Conservation (phyloP, 2,329 filamentous ascomycete species). For the Torrubiella hemipterigena region DNA sequence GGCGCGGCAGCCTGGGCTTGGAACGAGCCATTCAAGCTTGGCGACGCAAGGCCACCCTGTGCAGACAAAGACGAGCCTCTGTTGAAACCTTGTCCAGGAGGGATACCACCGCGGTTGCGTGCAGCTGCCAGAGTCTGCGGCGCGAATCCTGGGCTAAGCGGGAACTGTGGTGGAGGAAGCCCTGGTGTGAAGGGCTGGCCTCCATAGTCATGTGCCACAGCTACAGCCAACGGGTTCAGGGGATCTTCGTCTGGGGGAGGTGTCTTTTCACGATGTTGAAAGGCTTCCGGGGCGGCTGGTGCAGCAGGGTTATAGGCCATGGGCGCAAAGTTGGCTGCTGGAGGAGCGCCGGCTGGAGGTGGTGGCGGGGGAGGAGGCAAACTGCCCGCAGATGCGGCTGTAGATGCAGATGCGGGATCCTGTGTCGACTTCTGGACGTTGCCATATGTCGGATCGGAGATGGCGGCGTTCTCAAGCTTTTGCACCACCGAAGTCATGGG, state of each 20-base stretch:
- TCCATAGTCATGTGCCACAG: slow-evolving; percentile 44
- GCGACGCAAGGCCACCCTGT: slow-evolving; percentile 23
- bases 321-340: slow-evolving; percentile 37
- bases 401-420: slow-evolving; percentile 9
- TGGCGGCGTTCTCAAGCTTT: slow-evolving; percentile 58
- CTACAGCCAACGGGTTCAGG: slow-evolving; percentile 44
- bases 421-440: slow-evolving; percentile 5
- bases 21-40: slow-evolving; percentile 29
- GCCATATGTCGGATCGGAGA: slow-evolving; percentile 44
- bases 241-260: slow-evolving; percentile 59
- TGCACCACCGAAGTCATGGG: slow-evolving; percentile 61
- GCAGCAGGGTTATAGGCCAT: slow-evolving; percentile 73
- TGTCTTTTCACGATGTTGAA: slow-evolving; percentile 67
- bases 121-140: slow-evolving; percentile 22
- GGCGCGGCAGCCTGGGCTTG: slow-evolving; percentile 27
- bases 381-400: slow-evolving; percentile 12
- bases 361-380: slow-evolving; percentile 17
- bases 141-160: slow-evolving; percentile 25
- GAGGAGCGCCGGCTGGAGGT: slow-evolving; percentile 14
- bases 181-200: slow-evolving; percentile 40
- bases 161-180: slow-evolving; percentile 34
- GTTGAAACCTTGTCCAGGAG: slow-evolving; percentile 25
- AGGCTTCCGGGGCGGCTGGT: slow-evolving; percentile 60
- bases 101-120: slow-evolving; percentile 27
- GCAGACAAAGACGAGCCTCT: slow-evolving; percentile 38